These are phyloP conservation scores for Cryphonectria radicalis DNA, from an alignment of 2,329 filamentous ascomycete species.

Conservation along the genomic window DNA sequence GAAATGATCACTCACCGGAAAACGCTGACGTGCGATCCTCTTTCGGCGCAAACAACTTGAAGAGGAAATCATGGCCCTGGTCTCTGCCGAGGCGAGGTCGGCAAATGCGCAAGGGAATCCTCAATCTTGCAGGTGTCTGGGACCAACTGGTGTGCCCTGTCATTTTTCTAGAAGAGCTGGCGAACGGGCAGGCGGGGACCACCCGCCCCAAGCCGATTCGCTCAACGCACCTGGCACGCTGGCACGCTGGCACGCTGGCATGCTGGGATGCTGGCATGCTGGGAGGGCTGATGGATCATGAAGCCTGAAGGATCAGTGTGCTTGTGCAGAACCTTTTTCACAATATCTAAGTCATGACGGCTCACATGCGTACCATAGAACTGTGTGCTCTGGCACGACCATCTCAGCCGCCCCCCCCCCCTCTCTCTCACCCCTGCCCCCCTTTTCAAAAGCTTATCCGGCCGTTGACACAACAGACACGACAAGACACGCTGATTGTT, in stretches of 20 bases:
- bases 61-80: slow-evolving; percentile 21
- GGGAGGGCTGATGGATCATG: background rate
- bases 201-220: slow-evolving; percentile 1
- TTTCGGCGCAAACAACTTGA: slow-evolving; percentile 22
- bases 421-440: no score
- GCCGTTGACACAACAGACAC: background rate
- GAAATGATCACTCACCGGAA: background rate
- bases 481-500: background rate
- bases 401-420: background rate
- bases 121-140: slow-evolving; percentile 18
- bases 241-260: background rate
- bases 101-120: slow-evolving; percentile 26
- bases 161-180: slow-evolving; percentile 13
- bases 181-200: background rate
- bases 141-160: slow-evolving; percentile 1
- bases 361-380: background rate
- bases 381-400: background rate
- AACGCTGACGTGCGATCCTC: slow-evolving; percentile 10
- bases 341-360: background rate
- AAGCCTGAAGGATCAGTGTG: background rate
- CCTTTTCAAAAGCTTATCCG: background rate
- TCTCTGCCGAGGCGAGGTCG: slow-evolving; percentile 24
- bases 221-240: background rate
- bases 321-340: background rate
- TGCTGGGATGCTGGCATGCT: background rate